Evolutionary conservation across 305 asterid genomes (phyloP), one percentile per base, ranked within the genome.

Genomic region (Withania somnifera): DNA sequence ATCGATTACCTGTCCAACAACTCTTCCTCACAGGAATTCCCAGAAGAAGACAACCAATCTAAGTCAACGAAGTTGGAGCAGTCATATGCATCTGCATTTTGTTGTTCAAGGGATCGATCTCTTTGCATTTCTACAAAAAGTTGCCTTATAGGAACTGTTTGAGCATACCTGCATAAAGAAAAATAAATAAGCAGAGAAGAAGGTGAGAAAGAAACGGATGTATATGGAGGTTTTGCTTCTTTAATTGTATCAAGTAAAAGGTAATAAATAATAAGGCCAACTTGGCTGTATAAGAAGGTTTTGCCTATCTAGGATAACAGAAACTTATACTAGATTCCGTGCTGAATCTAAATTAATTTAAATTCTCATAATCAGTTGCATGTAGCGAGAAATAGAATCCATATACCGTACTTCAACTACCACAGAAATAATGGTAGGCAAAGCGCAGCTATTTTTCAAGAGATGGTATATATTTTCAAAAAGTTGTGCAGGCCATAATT

Each of bases 41-140:
- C 97, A 80, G 97, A 91, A 68, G 99, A 95, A 79, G 99, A 95
- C 64, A 95, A 88, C 99, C 97, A 92, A 88, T 94, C 99, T 80
- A 95, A 84, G 91, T 95, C 97, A 53, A 95, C 93, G 85, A 95
- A 95, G 85, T 95, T 95, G 81, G 99, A 95, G 87, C 85, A 90
- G 88, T 95, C 98, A 83, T 87, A 84, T 53, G 90, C 82, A 82
- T 95, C 97, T 40, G 91, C 91, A 88, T 81, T 86, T 82, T 90
- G 96, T 83, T 85, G 91, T 78, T 93, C 92, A 56, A 89, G 83
- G 83, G 83, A 84, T 86, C 84, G 86, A n/a, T 86, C 91, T 80
- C 89, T 89, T 60, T 86, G 94, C 83, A 89, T 87, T 56, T 92
- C 92, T 66, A 87, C 86, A 77, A 92, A 93, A 83, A 92, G 86